Base-by-base conservation (phyloP, 2,329 filamentous ascomycete species). In the Acrocalymma vagum region DNA sequence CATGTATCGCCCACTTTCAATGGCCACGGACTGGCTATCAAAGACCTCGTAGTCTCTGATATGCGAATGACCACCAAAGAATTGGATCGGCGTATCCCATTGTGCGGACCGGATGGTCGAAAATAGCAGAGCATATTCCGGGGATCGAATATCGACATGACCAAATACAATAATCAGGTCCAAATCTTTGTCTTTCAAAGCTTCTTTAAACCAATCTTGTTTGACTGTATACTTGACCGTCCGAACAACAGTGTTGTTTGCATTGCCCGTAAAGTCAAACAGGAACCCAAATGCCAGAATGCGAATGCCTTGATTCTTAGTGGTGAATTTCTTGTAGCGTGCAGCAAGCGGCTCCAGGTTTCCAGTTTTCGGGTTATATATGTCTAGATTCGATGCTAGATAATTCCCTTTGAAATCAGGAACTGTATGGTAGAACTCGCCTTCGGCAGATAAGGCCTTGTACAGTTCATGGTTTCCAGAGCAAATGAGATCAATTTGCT, bases 391-490 rank as follows among this genome's bases (percentile, higher is more conserved):
- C 1, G 92, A 96, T 9, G 93, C 88, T 14, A 97, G 75, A 56
- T 97, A 97, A 44, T 81, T 85, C 24, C 84, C 82, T 39, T 82
- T 82, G 72, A 90, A 97, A 63, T 90, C 87, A 2, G 90, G 90
- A 1, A 96, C 88, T 0, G 90, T 96, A 38, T 82, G 81, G 39
- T 84, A 77, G 63, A 88, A 88, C 66, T 97, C 94, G 45, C 85
- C 81, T 36, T 87, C 82, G 14, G 90, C 88, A 1, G 91, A 88
- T 48, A 86, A 85, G 40, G 80, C 75, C 57, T 90, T 83, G 76
- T 99, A 99, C 9, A 99, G 81, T 74, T 99, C 94, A 73, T 99
- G 94, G 62, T 99, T 99, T 33, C 94, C 94, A 1, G 86, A 87
- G 56, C 85, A 93, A 31, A 97, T 79, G 17, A 96, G 73, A 64